Conservation (phyloP, 2,329 filamentous ascomycete genomes). For the Ophiocordyceps australis region DNA sequence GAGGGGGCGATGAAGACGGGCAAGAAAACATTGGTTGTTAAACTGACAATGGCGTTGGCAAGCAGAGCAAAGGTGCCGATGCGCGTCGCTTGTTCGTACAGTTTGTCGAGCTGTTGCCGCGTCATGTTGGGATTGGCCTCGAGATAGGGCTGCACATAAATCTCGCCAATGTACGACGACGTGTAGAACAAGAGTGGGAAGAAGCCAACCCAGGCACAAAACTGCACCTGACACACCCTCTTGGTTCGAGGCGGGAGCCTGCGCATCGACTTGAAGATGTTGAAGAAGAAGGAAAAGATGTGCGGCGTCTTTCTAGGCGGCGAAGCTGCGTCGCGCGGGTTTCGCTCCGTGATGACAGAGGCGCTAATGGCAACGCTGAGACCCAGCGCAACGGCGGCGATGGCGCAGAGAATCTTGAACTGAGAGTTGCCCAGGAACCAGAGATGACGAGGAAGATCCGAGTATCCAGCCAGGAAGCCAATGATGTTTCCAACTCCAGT, state of each 20-base stretch:
- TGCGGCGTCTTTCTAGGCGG: slow-evolving; percentile 42
- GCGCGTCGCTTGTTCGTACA: slow-evolving; percentile 74
- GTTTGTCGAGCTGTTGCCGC: slow-evolving; percentile 52
- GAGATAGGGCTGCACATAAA: slow-evolving; percentile 75
- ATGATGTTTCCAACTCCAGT: slow-evolving; percentile 80
- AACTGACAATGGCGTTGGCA: slow-evolving; percentile 72
- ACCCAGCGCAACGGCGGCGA: slow-evolving; percentile 59
- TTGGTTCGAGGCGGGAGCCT: slow-evolving; percentile 67
- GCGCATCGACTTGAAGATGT: slow-evolving; percentile 58
- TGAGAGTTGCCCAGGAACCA: slow-evolving; percentile 75
- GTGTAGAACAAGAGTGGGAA: slow-evolving; percentile 94
- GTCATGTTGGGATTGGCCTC: slow-evolving; percentile 61
- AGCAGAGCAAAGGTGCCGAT: slow-evolving; percentile 80
- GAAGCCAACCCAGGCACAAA: slow-evolving; percentile 87
- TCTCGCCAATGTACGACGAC: slow-evolving; percentile 82
- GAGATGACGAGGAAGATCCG: slow-evolving; percentile 55
- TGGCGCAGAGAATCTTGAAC: slow-evolving; percentile 80
- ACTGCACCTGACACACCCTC: slow-evolving; percentile 65
- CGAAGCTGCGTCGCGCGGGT: slow-evolving; percentile 56
- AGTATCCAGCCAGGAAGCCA: slow-evolving; percentile 74
- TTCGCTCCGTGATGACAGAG: slow-evolving; percentile 53
- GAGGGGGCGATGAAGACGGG: slow-evolving; percentile 75
- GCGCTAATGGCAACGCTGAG: slow-evolving; percentile 56
- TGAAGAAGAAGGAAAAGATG: slow-evolving; percentile 60
- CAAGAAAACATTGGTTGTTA: slow-evolving; percentile 64